A percentile compares a stretch with the other conserved stretches of the same genome.
Evolutionary conservation across 495 filamentous ascomycete genomes (phyloP).

Genomic region (Trichoderma gamsii): DNA sequence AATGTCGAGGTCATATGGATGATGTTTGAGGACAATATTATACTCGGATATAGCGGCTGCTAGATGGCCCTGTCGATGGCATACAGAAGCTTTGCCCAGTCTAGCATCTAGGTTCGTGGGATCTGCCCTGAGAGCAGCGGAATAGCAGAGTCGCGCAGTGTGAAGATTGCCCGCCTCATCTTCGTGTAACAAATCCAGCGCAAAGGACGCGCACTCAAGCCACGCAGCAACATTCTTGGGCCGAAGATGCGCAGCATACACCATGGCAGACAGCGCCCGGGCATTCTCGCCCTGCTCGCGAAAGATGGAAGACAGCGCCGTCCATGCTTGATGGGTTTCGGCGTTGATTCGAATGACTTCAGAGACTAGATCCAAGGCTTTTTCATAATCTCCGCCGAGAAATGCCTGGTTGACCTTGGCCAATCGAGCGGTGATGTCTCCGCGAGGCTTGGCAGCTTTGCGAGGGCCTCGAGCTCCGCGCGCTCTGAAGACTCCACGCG

Average conservation of each 20-base stretch:
- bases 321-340: slow-evolving; percentile 75
- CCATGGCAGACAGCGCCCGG: slow-evolving; percentile 60
- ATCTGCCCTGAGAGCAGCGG: slow-evolving; percentile 58
- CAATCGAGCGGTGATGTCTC: slow-evolving; percentile 66
- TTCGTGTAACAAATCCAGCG: slow-evolving; percentile 47
- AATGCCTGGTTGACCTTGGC: slow-evolving; percentile 66
- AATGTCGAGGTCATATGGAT: slow-evolving; percentile 54
- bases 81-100: slow-evolving; percentile 53
- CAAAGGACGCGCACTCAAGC: slow-evolving; percentile 61
- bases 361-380: slow-evolving; percentile 54
- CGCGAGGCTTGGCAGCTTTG: slow-evolving; percentile 64
- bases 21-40: slow-evolving; percentile 51
- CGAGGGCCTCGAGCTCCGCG: slow-evolving; percentile 52
- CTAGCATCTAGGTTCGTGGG: slow-evolving; percentile 51
- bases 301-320: slow-evolving; percentile 65
- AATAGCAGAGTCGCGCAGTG: slow-evolving; percentile 62
- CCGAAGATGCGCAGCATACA: slow-evolving; percentile 65
- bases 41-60: slow-evolving; percentile 57
- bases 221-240: slow-evolving; percentile 62
- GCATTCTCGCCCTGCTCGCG: slow-evolving; percentile 60
- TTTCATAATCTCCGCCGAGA: slow-evolving; percentile 57
- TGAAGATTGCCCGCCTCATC: slow-evolving; percentile 46
- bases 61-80: slow-evolving; percentile 49
- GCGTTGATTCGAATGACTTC: slow-evolving; percentile 75
- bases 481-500: slow-evolving; percentile 18